Evolutionary conservation across 148 eudicot species (phyloP).

Genomic region (Pouteria glomerata): DNA sequence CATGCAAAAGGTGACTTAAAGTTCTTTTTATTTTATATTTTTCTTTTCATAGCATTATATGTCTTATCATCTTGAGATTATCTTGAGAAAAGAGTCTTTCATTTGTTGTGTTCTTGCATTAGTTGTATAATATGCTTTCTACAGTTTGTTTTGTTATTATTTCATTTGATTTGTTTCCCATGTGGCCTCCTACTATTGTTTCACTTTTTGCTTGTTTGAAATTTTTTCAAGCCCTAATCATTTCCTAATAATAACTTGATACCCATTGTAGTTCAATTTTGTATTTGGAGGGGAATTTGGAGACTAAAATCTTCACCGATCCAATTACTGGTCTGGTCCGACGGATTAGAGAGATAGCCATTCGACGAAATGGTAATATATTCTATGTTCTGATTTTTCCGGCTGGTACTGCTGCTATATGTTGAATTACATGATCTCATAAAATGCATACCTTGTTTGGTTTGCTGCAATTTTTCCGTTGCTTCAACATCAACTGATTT

Average conservation of each 20-base stretch:
- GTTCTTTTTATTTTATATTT: background rate
- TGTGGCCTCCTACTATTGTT: background rate
- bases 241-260: background rate
- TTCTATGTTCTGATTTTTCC: background rate
- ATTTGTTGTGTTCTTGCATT: conserved; percentile 1
- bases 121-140: too few species aligned
- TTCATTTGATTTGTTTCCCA: background rate
- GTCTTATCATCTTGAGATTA: background rate
- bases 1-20: background rate
- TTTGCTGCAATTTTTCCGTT: background rate
- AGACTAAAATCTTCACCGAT: conserved; percentile 72
- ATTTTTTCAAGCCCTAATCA: background rate
- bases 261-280: conserved; percentile 47
- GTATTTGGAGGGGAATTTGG: conserved; percentile 88
- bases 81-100: conserved; percentile 3
- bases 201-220: background rate
- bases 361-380: conserved; percentile 57
- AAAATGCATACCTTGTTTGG: background rate
- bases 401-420: background rate
- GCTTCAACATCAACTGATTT: background rate
- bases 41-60: background rate
- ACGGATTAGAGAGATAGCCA: conserved; percentile 78
- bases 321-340: conserved; percentile 73
- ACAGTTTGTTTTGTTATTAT: background rate
- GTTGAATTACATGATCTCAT: background rate